phyloP scores from a whole-genome alignment of 1,139 yeast species.

The Candida pseudoviswanathii region DNA sequence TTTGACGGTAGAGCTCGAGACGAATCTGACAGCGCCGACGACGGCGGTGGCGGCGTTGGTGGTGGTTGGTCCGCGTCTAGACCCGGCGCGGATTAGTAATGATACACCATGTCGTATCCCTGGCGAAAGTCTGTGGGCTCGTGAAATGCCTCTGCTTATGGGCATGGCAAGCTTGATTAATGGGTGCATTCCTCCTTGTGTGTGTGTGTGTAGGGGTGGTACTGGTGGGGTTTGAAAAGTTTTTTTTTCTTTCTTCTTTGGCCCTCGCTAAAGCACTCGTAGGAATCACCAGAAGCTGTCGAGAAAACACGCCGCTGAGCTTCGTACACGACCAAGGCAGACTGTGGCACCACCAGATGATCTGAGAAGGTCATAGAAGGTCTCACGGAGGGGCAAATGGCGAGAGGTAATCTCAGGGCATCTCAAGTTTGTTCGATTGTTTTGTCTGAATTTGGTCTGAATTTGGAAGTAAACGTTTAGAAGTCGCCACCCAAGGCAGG shows the following conservation, averaged over 20 bases:
- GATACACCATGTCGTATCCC: slow-evolving; percentile 1
- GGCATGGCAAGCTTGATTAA: slow-evolving; percentile 5
- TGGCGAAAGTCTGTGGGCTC: background rate
- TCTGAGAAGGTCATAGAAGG: background rate
- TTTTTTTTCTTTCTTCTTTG: background rate
- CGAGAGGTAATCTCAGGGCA: too few relatives aligned
- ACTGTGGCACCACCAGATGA: background rate
- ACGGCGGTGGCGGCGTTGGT: background rate
- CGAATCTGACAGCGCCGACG: slow-evolving; percentile 7
- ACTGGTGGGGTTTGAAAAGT: background rate
- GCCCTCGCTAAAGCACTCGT: background rate
- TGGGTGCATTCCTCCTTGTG: slow-evolving; percentile 3
- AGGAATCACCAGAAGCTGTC: background rate
- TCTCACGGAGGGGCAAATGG: too few relatives aligned
- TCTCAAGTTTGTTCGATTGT: too few relatives aligned
- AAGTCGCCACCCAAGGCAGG: too few relatives aligned
- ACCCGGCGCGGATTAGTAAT: background rate
- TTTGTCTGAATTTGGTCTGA: too few relatives aligned
- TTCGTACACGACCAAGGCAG: background rate
- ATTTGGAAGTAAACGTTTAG: too few relatives aligned
- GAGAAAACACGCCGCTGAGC: slow-evolving; percentile 2
- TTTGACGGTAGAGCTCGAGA: slow-evolving; percentile 25
- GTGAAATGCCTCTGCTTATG: slow-evolving; percentile 4
- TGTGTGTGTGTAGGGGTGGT: background rate
- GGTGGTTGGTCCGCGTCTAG: background rate